A percentile compares a stretch with the other conserved stretches of the same genome.
Evolutionary conservation across 1,139 yeast genomes (phyloP).

Genomic region (Ashbya aceris): DNA sequence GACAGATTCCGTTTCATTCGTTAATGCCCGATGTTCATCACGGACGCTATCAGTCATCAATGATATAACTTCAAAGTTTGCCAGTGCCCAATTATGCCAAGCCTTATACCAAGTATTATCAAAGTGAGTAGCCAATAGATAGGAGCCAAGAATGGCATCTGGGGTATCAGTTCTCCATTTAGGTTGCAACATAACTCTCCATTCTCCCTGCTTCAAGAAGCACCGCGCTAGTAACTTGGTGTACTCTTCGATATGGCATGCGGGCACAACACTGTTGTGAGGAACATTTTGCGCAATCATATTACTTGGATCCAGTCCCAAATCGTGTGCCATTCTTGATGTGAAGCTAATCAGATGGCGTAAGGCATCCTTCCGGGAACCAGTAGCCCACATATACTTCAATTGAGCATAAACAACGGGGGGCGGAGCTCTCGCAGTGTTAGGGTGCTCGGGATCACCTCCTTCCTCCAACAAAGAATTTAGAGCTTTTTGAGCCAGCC

Average conservation of each 20-base stretch:
- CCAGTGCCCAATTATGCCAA: conserved; percentile 99
- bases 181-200: conserved; percentile 78
- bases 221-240: conserved; percentile 89
- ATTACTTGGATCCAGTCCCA: conserved; percentile 72
- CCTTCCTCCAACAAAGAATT: conserved; percentile 56
- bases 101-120: conserved; percentile 94
- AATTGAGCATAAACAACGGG: conserved; percentile 95
- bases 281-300: conserved; percentile 57
- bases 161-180: conserved; percentile 62
- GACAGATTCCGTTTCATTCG: conserved; percentile 12
- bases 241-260: conserved; percentile 71
- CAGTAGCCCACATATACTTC: conserved; percentile 96
- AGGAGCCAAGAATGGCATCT: conserved; percentile 83
- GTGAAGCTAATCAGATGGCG: conserved; percentile 83
- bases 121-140: conserved; percentile 86
- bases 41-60: conserved; percentile 40
- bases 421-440: conserved; percentile 80
- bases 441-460: conserved; percentile 38
- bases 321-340: conserved; percentile 78
- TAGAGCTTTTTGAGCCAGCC: conserved; percentile 85
- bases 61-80: conserved; percentile 90
- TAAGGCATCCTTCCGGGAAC: conserved; percentile 79
- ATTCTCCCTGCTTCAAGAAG: conserved; percentile 94
- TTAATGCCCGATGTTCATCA: conserved; percentile 15
- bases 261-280: conserved; percentile 52